Percentiles rank a stretch among this genome's conserved stretches.
Evolutionary conservation across 2,329 filamentous ascomycete genomes (phyloP).

Genomic region (Ophiocordyceps australis): DNA sequence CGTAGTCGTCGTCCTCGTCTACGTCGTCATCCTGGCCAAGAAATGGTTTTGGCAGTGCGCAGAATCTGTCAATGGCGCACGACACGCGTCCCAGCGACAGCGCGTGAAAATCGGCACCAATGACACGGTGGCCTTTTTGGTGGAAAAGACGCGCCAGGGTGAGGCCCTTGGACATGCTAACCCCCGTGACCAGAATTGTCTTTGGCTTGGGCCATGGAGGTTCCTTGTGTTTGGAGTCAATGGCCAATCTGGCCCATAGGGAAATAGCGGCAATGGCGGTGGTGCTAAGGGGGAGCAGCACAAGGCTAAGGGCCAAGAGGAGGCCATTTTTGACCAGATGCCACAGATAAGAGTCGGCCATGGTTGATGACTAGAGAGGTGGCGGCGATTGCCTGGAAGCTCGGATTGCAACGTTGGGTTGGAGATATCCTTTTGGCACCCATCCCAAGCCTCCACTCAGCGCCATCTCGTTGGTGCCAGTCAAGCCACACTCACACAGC

Average conservation of each 20-base stretch:
- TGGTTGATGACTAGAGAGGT: neutral
- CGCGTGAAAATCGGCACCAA: slow-evolving; percentile 48
- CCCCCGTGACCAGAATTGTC: slow-evolving; percentile 52
- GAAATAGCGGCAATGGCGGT: slow-evolving; percentile 15
- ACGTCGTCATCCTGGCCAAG: neutral
- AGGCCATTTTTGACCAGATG: slow-evolving; percentile 8
- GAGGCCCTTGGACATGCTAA: slow-evolving; percentile 56
- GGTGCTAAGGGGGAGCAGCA: slow-evolving; percentile 30
- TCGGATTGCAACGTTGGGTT: neutral
- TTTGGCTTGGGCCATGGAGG: slow-evolving; percentile 1
- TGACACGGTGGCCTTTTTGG: slow-evolving; percentile 45
- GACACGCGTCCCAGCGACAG: slow-evolving; percentile 40
- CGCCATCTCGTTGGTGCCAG: too few species aligned
- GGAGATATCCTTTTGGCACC: neutral
- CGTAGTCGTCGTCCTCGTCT: slow-evolving; percentile 24
- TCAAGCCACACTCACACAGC: too few species aligned
- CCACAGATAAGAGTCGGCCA: slow-evolving; percentile 1
- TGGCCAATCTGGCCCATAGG: neutral
- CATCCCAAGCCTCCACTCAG: neutral
- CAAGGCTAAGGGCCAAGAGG: slow-evolving; percentile 10
- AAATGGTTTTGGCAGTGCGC: slow-evolving; percentile 16
- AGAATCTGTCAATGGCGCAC: slow-evolving; percentile 32
- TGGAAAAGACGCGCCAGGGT: slow-evolving; percentile 47
- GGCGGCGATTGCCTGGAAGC: neutral
- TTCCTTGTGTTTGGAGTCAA: neutral